Evolutionary conservation across 495 filamentous ascomycete genomes (phyloP).

Genomic region (Recurvomyces mirabilis): DNA sequence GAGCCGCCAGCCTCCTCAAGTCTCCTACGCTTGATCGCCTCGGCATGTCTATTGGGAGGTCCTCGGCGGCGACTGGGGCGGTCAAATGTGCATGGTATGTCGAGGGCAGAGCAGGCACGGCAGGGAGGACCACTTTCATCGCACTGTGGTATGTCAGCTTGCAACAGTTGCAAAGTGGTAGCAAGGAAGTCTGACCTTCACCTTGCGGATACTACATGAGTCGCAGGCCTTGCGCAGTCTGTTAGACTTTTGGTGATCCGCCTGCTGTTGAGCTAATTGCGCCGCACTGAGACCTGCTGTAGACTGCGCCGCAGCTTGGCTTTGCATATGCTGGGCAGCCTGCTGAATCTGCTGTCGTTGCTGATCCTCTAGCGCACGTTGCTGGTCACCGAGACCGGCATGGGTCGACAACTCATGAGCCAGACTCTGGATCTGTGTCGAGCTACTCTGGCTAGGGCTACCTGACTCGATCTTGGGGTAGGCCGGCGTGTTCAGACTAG

Average conservation of each 20-base stretch:
- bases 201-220: conserved; percentile 73
- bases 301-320: background rate
- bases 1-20: conserved; percentile 34
- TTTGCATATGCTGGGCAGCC: background rate
- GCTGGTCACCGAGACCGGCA: conserved; percentile 9
- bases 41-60: conserved; percentile 75
- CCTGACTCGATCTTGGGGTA: conserved; percentile 19
- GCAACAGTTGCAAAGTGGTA: background rate
- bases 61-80: conserved; percentile 69
- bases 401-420: conserved; percentile 11
- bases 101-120: conserved; percentile 62
- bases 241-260: conserved; percentile 31
- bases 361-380: conserved; percentile 11
- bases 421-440: conserved; percentile 7
- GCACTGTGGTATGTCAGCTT: conserved; percentile 42
- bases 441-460: background rate
- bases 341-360: conserved; percentile 9
- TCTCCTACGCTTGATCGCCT: conserved; percentile 61
- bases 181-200: conserved; percentile 49
- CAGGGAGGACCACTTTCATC: conserved; percentile 72
- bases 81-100: conserved; percentile 75
- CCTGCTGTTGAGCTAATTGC: conserved; percentile 1
- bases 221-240: conserved; percentile 72
- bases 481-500: conserved; percentile 8
- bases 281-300: background rate